Evolutionary conservation across 495 filamentous ascomycete genomes (phyloP).

Genomic region (Tetracladium setigerum): DNA sequence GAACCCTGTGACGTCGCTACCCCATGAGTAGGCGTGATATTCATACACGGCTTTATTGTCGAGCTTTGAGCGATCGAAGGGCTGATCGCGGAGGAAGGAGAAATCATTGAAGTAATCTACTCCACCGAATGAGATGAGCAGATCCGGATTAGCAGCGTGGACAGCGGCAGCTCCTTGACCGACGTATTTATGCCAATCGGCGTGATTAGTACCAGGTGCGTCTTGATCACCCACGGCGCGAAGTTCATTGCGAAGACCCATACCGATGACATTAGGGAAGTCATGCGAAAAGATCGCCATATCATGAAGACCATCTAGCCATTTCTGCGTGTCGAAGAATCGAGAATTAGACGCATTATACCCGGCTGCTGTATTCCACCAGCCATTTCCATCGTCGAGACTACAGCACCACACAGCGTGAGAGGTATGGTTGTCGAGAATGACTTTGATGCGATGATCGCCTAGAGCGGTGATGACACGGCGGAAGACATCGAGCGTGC

Average conservation of each 20-base stretch:
- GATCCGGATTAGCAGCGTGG: constrained; percentile 33
- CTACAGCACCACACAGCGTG: constrained; percentile 43
- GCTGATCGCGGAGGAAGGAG: constrained; percentile 28
- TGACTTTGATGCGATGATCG: constrained; percentile 31
- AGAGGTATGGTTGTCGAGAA: constrained; percentile 45
- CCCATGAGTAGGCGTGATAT: constrained; percentile 36
- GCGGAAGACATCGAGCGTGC: constrained; percentile 31
- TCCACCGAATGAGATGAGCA: constrained; percentile 39
- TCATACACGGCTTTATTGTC: constrained; percentile 42
- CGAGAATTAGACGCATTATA: constrained; percentile 36
- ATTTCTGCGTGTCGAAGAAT: constrained; percentile 37
- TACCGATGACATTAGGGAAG: constrained; percentile 36
- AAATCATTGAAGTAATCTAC: constrained; percentile 35
- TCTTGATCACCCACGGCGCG: constrained; percentile 34
- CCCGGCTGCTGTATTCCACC: constrained; percentile 38
- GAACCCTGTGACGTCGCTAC: constrained; percentile 36
- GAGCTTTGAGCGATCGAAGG: constrained; percentile 34
- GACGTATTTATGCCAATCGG: constrained; percentile 40
- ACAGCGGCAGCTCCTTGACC: constrained; percentile 31
- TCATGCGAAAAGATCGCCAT: constrained; percentile 32
- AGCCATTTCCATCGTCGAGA: constrained; percentile 43
- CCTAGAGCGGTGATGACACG: constrained; percentile 34
- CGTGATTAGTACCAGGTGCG: constrained; percentile 3
- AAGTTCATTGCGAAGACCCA: constrained; percentile 42
- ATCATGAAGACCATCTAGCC: constrained; percentile 32